Evolutionary conservation across 1,284 basidiomycete genomes (phyloP), one percentile per base, ranked within the genome.

Genomic region (Cutaneotrichosporon dermatis): DNA sequence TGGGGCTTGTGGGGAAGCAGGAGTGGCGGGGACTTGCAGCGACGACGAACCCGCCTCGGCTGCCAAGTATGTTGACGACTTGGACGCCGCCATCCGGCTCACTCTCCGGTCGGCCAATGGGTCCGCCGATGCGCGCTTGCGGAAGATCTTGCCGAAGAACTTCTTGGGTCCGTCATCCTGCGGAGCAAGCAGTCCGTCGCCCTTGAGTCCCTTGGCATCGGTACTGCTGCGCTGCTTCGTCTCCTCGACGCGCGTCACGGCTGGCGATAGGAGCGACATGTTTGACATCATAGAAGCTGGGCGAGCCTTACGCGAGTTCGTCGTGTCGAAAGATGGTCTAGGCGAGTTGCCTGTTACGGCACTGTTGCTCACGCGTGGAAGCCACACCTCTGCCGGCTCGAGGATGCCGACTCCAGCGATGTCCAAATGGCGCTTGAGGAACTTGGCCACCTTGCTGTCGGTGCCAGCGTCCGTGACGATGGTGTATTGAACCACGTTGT

Each of bases 391-490:
- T n/a, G 89, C 80, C 1, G 89, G 87, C 71, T 93, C 92, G 7
- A 92, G 80, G 10, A 87, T 72, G 3, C 87, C 89, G 4, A 92
- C 82, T 37, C 86, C 87, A 41, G 88, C 82, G 35, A 94, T 80
- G 72, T 94, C 92, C n/a, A 92, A 80, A 0, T 89, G 88, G 12
- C 89, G 86, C 69, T 87, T 91, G 64, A 84, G 81, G 73, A 96
- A 96, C 65, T 88, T 92, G 13, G 94, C 93, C 10, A 99, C 88
- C 75, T 90, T 92, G 36, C 90, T 90, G 66, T 98, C 95, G 0
- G 95, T 99, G 3, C 92, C 93, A 40, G 77, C 76, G 57, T 77
- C 75, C 6, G 75, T 74, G 37, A 91, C 86, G 58, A 96, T 87
- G 36, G 88, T 87, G 63, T 94, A 94, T 9, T 92, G 88, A 81